Percentiles rank a stretch among this genome's conserved stretches.
Conservation (phyloP, 148 eudicot species). For the Fagopyrum tataricum region DNA sequence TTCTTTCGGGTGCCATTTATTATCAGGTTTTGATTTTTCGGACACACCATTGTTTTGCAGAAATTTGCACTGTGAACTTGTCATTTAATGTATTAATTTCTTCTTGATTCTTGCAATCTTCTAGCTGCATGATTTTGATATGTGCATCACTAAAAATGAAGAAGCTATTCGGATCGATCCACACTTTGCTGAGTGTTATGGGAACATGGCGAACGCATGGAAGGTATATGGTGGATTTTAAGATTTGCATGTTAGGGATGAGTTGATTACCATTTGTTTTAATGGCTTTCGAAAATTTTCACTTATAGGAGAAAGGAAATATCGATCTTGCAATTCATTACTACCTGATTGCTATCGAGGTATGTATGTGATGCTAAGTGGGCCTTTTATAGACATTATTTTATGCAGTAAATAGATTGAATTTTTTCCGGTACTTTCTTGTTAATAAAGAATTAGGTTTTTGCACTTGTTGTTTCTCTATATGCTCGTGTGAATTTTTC, state of each 20-base stretch:
- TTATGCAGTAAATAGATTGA: not conserved
- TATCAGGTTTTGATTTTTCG: conserved; percentile 56
- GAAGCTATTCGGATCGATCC: conserved; percentile 86
- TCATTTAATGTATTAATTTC: not conserved
- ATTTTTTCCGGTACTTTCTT: not conserved
- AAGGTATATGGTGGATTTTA: conserved; percentile 43
- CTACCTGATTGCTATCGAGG: conserved; percentile 88
- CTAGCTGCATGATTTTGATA: conserved; percentile 88
- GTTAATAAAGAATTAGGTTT: not conserved
- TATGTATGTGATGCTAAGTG: conserved; percentile 18
- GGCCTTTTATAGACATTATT: not conserved
- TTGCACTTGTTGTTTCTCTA: not conserved
- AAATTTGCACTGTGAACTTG: not conserved
- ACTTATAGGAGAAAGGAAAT: conserved; percentile 78
- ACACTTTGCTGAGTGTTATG: conserved; percentile 90
- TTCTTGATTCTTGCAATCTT: conserved; percentile 11
- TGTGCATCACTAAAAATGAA: conserved; percentile 81
- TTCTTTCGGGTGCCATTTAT: conserved; percentile 76
- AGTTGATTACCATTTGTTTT: not conserved
- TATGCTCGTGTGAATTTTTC: not conserved
- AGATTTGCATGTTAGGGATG: not conserved
- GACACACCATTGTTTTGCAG: not conserved
- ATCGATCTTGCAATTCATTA: conserved; percentile 86
- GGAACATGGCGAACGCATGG: conserved; percentile 99
- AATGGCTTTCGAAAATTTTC: not conserved